Base-by-base conservation (phyloP, 2,329 filamentous ascomycete species). In the Exophiala sp. region DNA sequence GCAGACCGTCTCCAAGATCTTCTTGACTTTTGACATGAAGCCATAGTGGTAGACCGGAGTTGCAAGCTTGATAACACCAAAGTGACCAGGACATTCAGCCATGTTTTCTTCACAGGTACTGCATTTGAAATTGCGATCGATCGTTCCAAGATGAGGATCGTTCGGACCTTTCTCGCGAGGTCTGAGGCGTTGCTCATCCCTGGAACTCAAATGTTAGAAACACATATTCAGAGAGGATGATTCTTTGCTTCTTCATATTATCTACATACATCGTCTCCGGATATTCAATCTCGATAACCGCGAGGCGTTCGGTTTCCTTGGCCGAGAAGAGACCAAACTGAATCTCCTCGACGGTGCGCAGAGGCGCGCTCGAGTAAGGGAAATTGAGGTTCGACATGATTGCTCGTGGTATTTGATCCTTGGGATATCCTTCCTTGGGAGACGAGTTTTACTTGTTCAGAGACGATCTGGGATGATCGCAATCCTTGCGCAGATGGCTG, bases 1-100 rank as follows among this genome's bases (percentile, higher is more conserved):
- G 79, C 94, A 98, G 70, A 98, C 90, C 62, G 90, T 93, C 79
- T 98, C 94, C 70, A 98, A 77, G 63, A 99, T 82, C 78, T 97
- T 98, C 79, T 99, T 98, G 73, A 95, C 90, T 76, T 97, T 97
- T 70, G 88, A 94, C 74, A 99, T 86, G 72, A 96, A 99, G 64
- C 93, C 93, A 63, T 83, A 80, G 63, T 99, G 93, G 70, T 86
- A 99, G 62, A 98, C 93, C 48, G 94, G 93, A 66, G 88, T 90
- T 35, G 93, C 90, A 61, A 99, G 79, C 73, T 98, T 94, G 63
- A 98, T 98, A 71, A 98, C 94, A 58, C 93, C 93, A 68, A 98
- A 99, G 69, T 99, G 93, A 53, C 93, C 93, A 52, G 93, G 91
- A 69, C 93, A 99, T 68, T 95, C 88, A 58, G 86, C 84, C 80